Conservation (phyloP, 1,284 basidiomycete species). For the Papiliotrema terrestris region DNA sequence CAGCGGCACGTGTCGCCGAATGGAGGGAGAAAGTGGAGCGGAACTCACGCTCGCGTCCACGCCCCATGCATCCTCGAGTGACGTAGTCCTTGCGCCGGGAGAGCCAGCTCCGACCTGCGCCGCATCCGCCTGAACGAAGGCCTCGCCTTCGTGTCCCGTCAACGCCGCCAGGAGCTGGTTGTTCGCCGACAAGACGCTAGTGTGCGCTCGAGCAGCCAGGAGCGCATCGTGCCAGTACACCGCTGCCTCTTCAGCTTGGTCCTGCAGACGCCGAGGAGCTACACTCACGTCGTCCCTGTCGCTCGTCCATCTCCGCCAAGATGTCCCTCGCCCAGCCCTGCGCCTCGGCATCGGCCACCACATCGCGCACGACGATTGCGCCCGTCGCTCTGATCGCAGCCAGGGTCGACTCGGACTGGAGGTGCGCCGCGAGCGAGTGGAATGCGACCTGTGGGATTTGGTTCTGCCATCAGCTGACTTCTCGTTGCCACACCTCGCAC, state of each 20-base stretch:
- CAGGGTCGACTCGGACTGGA: conserved; percentile 14
- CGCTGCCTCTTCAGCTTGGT: conserved; percentile 11
- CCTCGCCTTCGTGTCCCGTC: conserved; percentile 2
- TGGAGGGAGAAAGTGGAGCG: too few relatives aligned
- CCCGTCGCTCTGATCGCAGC: conserved; percentile 24
- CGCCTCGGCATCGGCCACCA: conserved; percentile 37
- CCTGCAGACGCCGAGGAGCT: background rate
- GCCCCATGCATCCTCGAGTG: conserved; percentile 9
- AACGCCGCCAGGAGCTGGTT: conserved; percentile 23
- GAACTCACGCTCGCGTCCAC: conserved; percentile 7
- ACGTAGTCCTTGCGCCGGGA: conserved; percentile 7
- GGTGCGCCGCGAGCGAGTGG: conserved; percentile 23
- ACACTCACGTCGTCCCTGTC: conserved; percentile 22
- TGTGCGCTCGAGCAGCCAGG: conserved; percentile 32
- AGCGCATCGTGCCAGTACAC: conserved; percentile 36
- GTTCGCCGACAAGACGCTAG: conserved; percentile 33
- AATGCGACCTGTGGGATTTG: conserved; percentile 33
- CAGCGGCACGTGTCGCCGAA: too few relatives aligned
- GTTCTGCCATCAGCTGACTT: conserved; percentile 2
- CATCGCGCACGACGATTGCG: conserved; percentile 36
- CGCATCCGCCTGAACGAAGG: conserved; percentile 23
- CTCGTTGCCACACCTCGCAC: background rate
- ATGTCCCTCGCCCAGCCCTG: conserved; percentile 29
- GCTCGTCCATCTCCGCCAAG: conserved; percentile 9
- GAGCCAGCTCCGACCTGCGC: conserved; percentile 13